These are phyloP conservation scores for Digitaria exilis DNA, from an alignment of 202 grass and related monocot species.

Conservation along the genomic window DNA sequence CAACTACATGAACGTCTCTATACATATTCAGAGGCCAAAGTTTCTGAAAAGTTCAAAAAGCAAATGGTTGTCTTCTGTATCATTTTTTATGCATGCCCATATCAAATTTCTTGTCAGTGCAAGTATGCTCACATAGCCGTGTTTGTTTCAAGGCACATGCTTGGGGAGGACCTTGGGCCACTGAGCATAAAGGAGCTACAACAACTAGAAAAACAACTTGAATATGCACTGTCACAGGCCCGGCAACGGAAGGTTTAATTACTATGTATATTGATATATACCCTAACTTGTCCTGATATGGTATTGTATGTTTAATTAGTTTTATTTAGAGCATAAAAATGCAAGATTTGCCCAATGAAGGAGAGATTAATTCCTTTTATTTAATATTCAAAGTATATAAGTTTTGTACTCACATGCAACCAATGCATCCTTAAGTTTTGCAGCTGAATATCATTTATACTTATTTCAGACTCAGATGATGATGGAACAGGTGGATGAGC, in stretches of 20 bases:
- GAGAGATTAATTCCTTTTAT: neutral
- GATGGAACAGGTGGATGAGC: constrained; percentile 76
- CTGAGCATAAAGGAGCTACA: constrained; percentile 74
- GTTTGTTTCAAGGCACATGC: constrained; percentile 53
- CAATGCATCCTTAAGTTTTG: neutral
- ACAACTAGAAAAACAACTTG: constrained; percentile 72
- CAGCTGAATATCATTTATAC: neutral
- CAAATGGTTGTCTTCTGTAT: neutral
- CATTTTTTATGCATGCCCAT: neutral
- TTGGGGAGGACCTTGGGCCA: constrained; percentile 68
- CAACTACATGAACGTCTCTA: neutral
- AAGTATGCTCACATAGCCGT: neutral
- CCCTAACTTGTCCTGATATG: neutral
- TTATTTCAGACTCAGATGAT: constrained; percentile 62
- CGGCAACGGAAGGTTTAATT: constrained; percentile 61
- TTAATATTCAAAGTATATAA: neutral
- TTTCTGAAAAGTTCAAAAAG: neutral
- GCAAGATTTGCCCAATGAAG: neutral
- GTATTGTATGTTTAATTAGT: neutral
- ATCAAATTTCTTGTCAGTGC: neutral
- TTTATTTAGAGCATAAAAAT: neutral
- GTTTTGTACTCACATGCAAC: neutral
- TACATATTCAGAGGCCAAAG: neutral
- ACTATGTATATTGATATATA: neutral
- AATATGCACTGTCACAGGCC: constrained; percentile 64